Evolutionary conservation across 208 protist species (phyloP).

Genomic region (Phytomonas sp.): DNA sequence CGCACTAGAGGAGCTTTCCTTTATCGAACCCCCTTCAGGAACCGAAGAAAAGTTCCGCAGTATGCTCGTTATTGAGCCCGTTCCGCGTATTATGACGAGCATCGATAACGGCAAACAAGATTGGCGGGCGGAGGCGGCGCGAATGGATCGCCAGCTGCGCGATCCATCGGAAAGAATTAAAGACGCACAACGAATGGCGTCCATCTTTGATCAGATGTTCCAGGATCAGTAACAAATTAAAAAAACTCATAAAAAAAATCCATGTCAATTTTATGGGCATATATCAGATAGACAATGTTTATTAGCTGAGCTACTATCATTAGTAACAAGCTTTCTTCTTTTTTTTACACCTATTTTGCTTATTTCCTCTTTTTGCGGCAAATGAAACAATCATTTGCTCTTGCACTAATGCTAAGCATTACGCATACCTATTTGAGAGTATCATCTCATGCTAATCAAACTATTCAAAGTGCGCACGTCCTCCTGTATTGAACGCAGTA

Average conservation of each 20-base stretch:
- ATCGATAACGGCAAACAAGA: conserved; percentile 31
- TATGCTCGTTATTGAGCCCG: conserved; percentile 80
- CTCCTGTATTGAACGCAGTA: no score
- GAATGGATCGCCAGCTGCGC: conserved; percentile 27
- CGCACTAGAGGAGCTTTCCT: conserved; percentile 83
- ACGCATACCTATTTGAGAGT: background rate
- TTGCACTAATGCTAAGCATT: background rate
- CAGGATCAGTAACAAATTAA: conserved; percentile 14
- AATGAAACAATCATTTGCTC: background rate
- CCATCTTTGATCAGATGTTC: conserved; percentile 79
- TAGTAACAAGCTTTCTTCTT: conserved; percentile 5
- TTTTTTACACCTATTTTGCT: conserved; percentile 10
- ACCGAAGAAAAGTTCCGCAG: conserved; percentile 86
- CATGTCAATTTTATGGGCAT: conserved; percentile 1
- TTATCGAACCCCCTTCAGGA: conserved; percentile 77
- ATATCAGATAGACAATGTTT: no score
- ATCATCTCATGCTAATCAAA: no score
- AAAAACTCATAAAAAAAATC: conserved; percentile 7
- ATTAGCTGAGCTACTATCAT: background rate
- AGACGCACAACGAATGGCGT: conserved; percentile 67
- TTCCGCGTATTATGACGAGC: conserved; percentile 64
- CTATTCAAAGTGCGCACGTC: no score
- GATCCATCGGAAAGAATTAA: conserved; percentile 36
- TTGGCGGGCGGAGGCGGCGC: conserved; percentile 23
- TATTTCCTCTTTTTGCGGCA: conserved; percentile 9